phyloP scores from a whole-genome alignment of 2,329 filamentous ascomycete species.

The Sarocladiaceae sp. region DNA sequence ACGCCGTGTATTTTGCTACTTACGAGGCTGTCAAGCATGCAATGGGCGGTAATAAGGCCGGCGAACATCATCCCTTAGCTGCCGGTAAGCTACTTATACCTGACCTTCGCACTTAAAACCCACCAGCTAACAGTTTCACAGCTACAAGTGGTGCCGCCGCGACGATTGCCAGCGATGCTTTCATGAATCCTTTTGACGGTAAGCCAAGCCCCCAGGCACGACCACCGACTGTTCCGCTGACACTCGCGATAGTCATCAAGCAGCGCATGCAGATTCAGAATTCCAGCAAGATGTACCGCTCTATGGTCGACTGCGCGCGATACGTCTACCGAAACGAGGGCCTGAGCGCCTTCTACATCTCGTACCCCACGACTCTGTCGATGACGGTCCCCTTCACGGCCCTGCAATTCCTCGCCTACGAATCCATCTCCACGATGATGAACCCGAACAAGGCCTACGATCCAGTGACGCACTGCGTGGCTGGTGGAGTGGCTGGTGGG shows the following conservation, averaged over 20 bases:
- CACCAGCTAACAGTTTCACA: constrained; percentile 34
- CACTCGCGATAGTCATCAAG: constrained; percentile 73
- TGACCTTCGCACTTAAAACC: constrained; percentile 14
- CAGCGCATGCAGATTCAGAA: constrained; percentile 98
- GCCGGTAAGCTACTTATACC: constrained; percentile 71
- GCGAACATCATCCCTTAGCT: constrained; percentile 86
- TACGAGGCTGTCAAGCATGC: constrained; percentile 96
- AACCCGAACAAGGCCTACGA: constrained; percentile 84
- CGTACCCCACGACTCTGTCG: constrained; percentile 92
- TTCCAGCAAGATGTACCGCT: constrained; percentile 79
- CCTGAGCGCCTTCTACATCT: constrained; percentile 90
- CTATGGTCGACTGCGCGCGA: constrained; percentile 78
- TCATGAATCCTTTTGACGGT: constrained; percentile 99
- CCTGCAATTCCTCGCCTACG: constrained; percentile 94
- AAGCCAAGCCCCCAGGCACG: constrained; percentile 24
- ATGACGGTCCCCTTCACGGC: constrained; percentile 99
- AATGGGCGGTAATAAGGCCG: constrained; percentile 84
- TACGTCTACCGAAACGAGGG: constrained; percentile 86
- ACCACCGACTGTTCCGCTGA: constrained; percentile 7
- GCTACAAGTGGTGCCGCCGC: constrained; percentile 89
- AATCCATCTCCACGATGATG: constrained; percentile 89
- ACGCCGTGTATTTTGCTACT: constrained; percentile 96
- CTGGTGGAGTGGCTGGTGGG: constrained; percentile 86
- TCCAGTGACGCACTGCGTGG: constrained; percentile 86
- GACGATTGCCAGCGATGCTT: constrained; percentile 92